phyloP scores from a whole-genome alignment of 306 rosid species.

The Albizia julibrissin region DNA sequence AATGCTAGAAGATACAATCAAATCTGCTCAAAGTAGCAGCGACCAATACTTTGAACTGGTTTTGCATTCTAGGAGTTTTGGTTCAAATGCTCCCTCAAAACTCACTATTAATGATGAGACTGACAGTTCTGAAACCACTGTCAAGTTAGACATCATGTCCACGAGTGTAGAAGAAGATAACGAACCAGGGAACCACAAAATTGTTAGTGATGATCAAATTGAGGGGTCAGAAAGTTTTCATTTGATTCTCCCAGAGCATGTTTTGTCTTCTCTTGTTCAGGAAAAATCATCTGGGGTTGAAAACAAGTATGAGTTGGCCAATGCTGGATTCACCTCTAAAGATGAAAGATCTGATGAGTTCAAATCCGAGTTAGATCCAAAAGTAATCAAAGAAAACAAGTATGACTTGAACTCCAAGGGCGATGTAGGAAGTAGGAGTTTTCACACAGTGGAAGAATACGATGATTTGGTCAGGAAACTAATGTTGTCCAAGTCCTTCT shows the following conservation, averaged over 20 bases:
- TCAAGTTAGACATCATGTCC: conserved; percentile 34
- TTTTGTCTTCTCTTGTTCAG: conserved; percentile 27
- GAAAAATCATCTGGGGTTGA: conserved; percentile 35
- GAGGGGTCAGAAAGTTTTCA: conserved; percentile 47
- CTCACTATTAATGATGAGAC: conserved; percentile 11
- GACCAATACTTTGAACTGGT: conserved; percentile 53
- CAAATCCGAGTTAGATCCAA: not conserved
- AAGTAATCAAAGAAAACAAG: not conserved
- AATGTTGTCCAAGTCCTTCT: conserved; percentile 17
- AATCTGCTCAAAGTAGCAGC: conserved; percentile 26
- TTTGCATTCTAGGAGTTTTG: conserved; percentile 38
- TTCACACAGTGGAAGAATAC: conserved; percentile 59
- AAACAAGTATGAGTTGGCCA: conserved; percentile 7
- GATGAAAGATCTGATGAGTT: not conserved
- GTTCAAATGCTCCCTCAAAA: conserved; percentile 32
- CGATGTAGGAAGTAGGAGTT: conserved; percentile 32
- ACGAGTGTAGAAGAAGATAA: not conserved
- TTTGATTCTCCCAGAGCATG: conserved; percentile 37
- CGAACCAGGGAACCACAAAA: conserved; percentile 16
- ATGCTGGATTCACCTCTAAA: not conserved
- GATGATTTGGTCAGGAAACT: conserved; percentile 37
- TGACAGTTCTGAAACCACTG: conserved; percentile 29
- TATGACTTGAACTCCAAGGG: not conserved
- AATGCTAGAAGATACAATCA: conserved; percentile 42
- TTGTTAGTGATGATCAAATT: conserved; percentile 8